These are phyloP conservation scores for Boeremia exigua DNA, from an alignment of 2,329 filamentous ascomycete genomes.

Conservation along the genomic window DNA sequence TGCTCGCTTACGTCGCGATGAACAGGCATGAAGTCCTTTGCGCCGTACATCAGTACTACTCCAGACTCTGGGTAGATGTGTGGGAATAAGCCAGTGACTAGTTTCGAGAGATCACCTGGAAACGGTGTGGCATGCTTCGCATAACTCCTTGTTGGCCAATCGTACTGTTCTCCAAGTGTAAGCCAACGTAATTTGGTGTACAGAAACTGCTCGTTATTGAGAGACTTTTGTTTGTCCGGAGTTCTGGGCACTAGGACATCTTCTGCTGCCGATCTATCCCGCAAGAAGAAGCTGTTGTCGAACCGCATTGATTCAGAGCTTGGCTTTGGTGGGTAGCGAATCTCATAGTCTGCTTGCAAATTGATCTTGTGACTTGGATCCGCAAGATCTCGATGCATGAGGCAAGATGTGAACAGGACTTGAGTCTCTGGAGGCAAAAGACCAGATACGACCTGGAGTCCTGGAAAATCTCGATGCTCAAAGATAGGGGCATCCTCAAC, in stretches of 20 bases:
- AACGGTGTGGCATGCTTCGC: conserved; percentile 74
- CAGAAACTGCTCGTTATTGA: conserved; percentile 75
- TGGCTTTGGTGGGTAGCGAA: conserved; percentile 63
- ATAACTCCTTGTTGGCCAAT: conserved; percentile 91
- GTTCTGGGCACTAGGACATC: conserved; percentile 65
- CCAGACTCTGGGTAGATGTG: conserved; percentile 83
- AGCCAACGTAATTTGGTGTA: conserved; percentile 89
- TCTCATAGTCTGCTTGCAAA: conserved; percentile 77
- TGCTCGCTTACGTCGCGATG: conserved; percentile 94
- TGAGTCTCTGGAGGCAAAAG: conserved; percentile 78
- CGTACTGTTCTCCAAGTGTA: conserved; percentile 92
- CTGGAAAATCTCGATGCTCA: conserved; percentile 48
- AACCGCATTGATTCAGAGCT: conserved; percentile 42
- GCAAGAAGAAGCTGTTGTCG: conserved; percentile 42
- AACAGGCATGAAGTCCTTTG: conserved; percentile 89
- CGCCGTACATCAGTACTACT: conserved; percentile 91
- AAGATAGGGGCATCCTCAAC: conserved; percentile 40
- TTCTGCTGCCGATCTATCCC: conserved; percentile 33
- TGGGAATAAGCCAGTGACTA: conserved; percentile 77
- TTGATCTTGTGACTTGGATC: conserved; percentile 83
- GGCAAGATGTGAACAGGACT: conserved; percentile 70
- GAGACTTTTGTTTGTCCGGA: conserved; percentile 71
- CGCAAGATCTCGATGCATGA: conserved; percentile 80
- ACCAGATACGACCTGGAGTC: conserved; percentile 77
- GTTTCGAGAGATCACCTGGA: conserved; percentile 72